Percentiles rank a stretch among this genome's conserved stretches.
phyloP scores from a whole-genome alignment of 2,329 filamentous ascomycete species.

The Ceratocystis alfenasii region DNA sequence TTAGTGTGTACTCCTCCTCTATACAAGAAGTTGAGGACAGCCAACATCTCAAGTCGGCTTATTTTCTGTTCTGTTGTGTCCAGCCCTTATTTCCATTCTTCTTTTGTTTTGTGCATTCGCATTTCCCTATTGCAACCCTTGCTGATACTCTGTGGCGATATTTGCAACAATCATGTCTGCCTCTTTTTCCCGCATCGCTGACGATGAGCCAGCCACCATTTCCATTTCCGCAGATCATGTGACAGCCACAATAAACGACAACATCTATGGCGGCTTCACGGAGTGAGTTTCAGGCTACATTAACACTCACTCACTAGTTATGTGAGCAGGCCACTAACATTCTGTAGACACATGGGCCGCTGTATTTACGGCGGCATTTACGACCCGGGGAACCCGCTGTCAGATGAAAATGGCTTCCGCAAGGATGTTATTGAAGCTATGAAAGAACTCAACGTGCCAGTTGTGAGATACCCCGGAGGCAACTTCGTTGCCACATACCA shows the following conservation, averaged over 20 bases:
- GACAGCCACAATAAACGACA: constrained; percentile 63
- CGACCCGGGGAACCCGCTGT: constrained; percentile 61
- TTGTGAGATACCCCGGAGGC: constrained; percentile 69
- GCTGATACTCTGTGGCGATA: background rate
- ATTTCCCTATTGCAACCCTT: background rate
- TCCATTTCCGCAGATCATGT: constrained; percentile 51
- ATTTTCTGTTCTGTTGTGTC: background rate
- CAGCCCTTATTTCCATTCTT: background rate
- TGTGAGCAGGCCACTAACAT: background rate
- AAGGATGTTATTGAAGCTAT: constrained; percentile 66
- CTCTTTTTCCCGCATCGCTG: constrained; percentile 56
- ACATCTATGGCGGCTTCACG: constrained; percentile 74
- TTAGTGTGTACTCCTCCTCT: background rate
- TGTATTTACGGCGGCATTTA: constrained; percentile 84
- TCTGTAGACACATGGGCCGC: constrained; percentile 65
- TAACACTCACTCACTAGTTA: background rate
- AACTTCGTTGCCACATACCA: constrained; percentile 80
- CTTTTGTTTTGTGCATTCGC: background rate
- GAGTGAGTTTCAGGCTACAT: constrained; percentile 44
- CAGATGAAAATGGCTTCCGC: constrained; percentile 63
- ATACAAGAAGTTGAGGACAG: constrained; percentile 8
- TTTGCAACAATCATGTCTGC: constrained; percentile 37
- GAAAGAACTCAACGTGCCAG: constrained; percentile 61
- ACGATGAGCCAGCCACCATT: constrained; percentile 50
- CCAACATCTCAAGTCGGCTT: background rate